A percentile compares a stretch with the other conserved stretches of the same genome.
These are phyloP conservation scores for Neonectria faginata DNA, from an alignment of 2,329 filamentous ascomycete genomes.

Conservation along the genomic window DNA sequence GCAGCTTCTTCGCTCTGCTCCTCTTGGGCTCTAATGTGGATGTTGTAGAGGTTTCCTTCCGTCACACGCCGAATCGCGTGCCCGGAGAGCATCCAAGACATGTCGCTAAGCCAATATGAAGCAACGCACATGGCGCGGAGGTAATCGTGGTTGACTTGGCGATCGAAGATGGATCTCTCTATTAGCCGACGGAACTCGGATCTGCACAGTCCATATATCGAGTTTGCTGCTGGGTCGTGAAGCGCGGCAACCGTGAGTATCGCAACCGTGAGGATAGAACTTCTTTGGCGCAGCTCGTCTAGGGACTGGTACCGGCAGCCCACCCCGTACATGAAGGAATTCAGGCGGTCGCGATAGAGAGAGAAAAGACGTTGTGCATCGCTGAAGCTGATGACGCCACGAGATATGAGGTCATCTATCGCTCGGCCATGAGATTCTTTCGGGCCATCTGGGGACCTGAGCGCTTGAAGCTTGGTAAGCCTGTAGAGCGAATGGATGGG, in stretches of 20 bases:
- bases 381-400: conserved; percentile 55
- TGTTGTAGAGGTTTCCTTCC: conserved; percentile 57
- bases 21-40: conserved; percentile 51
- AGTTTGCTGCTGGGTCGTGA: conserved; percentile 65
- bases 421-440: conserved; percentile 12
- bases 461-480: conserved; percentile 48
- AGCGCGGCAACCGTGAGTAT: conserved; percentile 69
- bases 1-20: conserved; percentile 55
- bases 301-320: conserved; percentile 60
- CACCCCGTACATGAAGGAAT: conserved; percentile 63
- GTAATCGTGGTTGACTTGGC: conserved; percentile 58
- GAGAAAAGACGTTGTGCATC: conserved; percentile 63
- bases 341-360: conserved; percentile 61
- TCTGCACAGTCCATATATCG: conserved; percentile 64
- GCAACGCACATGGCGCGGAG: conserved; percentile 70
- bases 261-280: conserved; percentile 65
- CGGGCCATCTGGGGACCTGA: conserved; percentile 46
- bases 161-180: conserved; percentile 56
- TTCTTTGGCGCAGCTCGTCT: conserved; percentile 64
- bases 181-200: conserved; percentile 67
- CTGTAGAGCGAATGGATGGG: conserved; percentile 52
- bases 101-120: conserved; percentile 71
- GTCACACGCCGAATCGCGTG: conserved; percentile 61
- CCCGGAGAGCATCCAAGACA: conserved; percentile 71
- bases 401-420: conserved; percentile 48